Evolutionary conservation across 306 rosid genomes (phyloP), one percentile per base, ranked within the genome.

Genomic region (Cyclanthera cordifolia): DNA sequence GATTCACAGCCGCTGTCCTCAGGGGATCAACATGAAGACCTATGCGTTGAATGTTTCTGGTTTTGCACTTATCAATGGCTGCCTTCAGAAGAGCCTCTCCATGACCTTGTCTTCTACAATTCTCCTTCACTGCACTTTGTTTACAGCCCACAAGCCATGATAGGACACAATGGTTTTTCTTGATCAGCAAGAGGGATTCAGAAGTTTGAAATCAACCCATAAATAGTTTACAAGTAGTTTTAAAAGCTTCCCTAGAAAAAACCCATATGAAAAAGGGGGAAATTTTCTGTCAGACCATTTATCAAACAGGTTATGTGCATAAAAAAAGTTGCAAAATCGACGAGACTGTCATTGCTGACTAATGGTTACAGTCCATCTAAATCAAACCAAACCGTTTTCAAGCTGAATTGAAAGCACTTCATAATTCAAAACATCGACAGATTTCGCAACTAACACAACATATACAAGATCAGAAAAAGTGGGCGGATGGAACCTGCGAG

Each of bases 21-120:
- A 76, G 53, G 6, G 95, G 92, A 82, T 92, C 96, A 34, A 92
- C 95, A 53, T 92, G 97, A 74, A 92, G 96, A 65, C 87, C 64
- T 72, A 92, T 77, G 32, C 92, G 82, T 6, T 85, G 75, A 27
- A 89, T 83, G 58, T 85, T 89, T 76, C 92, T 84, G 61, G 79
- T 78, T 68, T 82, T 85, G 79, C 96, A 89, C 79, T 81, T 89
- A 59, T 80, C 68, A 58, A 89, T 85, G 68, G 95, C 97, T 3
- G 85, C 97, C 78, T 79, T 82, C 71, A 92, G 73, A 37, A 92
- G 74, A 47, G 82, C 81, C 81, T 87, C 92, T 46, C 97, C 97
- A 8, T 87, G 82, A 14, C 97, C 97, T 71, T 77, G 90, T 79
- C 80, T 85, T 75, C 96, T 82, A 74, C 76, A 87, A 50, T 73